These are phyloP conservation scores for Sphagnum magellanicum DNA, from an alignment of 228 moss, liverwort and hornwort genomes.

Conservation along the genomic window DNA sequence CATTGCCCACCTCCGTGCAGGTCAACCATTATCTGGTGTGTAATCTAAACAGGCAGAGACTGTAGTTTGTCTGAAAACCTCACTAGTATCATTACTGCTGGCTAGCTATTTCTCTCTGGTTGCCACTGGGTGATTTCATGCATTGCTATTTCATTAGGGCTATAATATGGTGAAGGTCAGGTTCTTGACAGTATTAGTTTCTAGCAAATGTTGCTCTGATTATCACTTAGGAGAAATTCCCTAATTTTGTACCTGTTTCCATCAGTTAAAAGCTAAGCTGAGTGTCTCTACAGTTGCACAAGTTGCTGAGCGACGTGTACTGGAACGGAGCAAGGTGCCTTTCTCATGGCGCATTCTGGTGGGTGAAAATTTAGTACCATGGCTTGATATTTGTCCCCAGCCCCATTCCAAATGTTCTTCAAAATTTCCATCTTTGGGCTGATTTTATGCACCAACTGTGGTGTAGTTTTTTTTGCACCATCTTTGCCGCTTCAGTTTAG, in stretches of 20 bases:
- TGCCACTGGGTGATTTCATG: too few species aligned
- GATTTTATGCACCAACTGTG: neutral
- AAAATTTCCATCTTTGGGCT: too few species aligned
- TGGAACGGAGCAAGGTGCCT: conserved; percentile 36
- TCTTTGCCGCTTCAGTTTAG: neutral
- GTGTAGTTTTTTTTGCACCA: neutral
- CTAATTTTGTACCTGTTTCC: too few species aligned
- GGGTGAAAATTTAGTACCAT: conserved; percentile 1
- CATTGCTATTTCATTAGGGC: too few species aligned
- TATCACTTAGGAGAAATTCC: too few species aligned
- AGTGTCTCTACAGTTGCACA: conserved; percentile 22
- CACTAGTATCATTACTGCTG: too few species aligned
- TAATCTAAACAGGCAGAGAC: neutral
- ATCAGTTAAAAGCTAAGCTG: conserved; percentile 1
- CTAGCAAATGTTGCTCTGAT: too few species aligned
- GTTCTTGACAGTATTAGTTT: too few species aligned
- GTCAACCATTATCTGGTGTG: conserved; percentile 26
- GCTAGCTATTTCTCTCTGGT: too few species aligned
- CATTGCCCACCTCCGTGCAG: conserved; percentile 39
- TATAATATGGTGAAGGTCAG: too few species aligned
- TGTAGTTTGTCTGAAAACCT: too few species aligned
- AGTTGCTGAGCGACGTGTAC: conserved; percentile 42
- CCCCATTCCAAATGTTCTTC: too few species aligned
- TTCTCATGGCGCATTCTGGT: conserved; percentile 51
- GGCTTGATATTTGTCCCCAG: neutral